Conservation (phyloP, 345 rosid species). For the Mercurialis annua region DNA sequence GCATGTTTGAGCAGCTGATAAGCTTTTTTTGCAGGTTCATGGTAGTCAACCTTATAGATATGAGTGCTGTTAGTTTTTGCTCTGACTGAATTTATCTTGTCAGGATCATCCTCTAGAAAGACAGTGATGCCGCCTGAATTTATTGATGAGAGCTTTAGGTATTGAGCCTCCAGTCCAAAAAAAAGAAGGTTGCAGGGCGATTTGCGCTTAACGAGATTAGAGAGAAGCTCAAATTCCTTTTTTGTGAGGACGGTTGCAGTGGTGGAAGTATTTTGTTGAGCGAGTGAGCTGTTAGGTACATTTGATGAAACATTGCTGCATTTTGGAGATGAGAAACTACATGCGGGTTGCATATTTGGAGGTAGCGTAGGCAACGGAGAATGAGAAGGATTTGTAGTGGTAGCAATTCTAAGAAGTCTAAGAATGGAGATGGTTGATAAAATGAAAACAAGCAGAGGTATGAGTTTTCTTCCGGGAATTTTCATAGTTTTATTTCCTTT, state of each 20-base stretch:
- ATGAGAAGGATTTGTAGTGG: conserved; percentile 43
- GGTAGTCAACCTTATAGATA: conserved; percentile 53
- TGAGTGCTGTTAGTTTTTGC: conserved; percentile 36
- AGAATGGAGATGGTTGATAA: conserved; percentile 58
- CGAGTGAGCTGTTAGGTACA: conserved; percentile 9
- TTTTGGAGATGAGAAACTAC: conserved; percentile 22
- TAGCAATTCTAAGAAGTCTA: conserved; percentile 50
- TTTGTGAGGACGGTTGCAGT: conserved; percentile 33
- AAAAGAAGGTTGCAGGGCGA: conserved; percentile 84
- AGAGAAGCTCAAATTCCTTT: conserved; percentile 63
- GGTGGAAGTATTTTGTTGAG: conserved; percentile 8
- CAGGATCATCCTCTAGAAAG: conserved; percentile 62
- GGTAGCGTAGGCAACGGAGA: conserved; percentile 28
- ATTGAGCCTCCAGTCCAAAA: conserved; percentile 57
- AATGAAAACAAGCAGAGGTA: conserved; percentile 58
- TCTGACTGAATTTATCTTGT: conserved; percentile 39
- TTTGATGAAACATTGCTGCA: conserved; percentile 25
- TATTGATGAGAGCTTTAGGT: conserved; percentile 50
- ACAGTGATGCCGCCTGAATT: conserved; percentile 63
- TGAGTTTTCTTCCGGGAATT: conserved; percentile 49
- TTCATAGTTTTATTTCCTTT: conserved; percentile 45
- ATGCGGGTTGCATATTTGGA: conserved; percentile 29
- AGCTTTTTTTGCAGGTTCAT: conserved; percentile 52
- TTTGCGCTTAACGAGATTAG: conserved; percentile 38
- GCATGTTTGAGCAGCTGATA: conserved; percentile 75